These are phyloP conservation scores for Zymoseptoria crescenta DNA, from an alignment of 2,329 filamentous ascomycete species.

Conservation along the genomic window DNA sequence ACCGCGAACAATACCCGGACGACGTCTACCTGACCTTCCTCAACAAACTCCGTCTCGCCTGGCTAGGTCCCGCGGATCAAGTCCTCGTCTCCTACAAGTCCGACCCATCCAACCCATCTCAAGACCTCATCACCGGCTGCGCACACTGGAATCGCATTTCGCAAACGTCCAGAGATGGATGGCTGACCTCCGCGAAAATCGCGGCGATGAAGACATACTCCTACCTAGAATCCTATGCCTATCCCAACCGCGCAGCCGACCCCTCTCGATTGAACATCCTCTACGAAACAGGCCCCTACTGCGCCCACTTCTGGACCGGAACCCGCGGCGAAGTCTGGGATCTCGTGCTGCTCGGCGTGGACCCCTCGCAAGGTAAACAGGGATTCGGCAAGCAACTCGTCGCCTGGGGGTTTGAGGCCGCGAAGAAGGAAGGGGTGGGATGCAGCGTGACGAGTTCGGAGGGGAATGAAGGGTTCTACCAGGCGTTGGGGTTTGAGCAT, in stretches of 20 bases:
- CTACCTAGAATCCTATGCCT: conserved; percentile 14
- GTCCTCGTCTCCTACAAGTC: conserved; percentile 15
- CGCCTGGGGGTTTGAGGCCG: conserved; percentile 23
- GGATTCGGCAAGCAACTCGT: conserved; percentile 23
- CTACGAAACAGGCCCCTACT: conserved; percentile 10
- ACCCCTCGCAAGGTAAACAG: conserved; percentile 14
- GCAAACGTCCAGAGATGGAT: neutral
- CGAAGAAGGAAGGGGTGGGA: conserved; percentile 46
- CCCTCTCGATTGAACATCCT: conserved; percentile 10
- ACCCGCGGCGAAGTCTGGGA: conserved; percentile 22
- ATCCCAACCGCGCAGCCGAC: conserved; percentile 21
- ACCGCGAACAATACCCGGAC: conserved; percentile 18
- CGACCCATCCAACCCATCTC: neutral
- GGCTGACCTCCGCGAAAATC: conserved; percentile 3
- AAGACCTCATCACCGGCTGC: conserved; percentile 19
- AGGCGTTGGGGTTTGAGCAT: conserved; percentile 19
- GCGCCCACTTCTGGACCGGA: conserved; percentile 21
- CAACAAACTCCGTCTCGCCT: conserved; percentile 13
- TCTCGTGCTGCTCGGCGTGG: conserved; percentile 19
- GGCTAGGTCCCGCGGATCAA: conserved; percentile 9
- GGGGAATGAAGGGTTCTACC: conserved; percentile 24
- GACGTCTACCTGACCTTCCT: conserved; percentile 23
- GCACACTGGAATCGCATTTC: conserved; percentile 21
- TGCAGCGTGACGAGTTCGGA: conserved; percentile 20
- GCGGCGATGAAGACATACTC: conserved; percentile 14